A percentile compares a stretch with the other conserved stretches of the same genome.
Evolutionary conservation across 495 filamentous ascomycete genomes (phyloP).

Genomic region (Choiromyces venosus): DNA sequence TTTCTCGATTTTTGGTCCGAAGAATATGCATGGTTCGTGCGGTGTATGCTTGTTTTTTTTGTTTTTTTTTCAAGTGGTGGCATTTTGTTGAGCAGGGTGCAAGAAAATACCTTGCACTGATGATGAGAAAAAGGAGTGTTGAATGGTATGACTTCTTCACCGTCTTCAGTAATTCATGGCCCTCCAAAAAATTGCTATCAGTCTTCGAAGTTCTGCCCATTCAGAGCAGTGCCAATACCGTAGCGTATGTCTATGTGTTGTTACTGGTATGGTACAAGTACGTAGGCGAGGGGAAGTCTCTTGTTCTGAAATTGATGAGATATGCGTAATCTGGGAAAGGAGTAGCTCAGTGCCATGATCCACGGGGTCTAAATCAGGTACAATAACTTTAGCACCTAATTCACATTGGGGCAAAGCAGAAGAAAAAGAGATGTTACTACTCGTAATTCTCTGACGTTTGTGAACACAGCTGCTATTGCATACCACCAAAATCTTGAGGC

Average conservation of each 20-base stretch:
- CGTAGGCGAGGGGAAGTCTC: neutral
- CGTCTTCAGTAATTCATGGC: neutral
- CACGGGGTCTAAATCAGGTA: neutral
- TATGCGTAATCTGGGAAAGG: neutral
- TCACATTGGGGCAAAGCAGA: neutral
- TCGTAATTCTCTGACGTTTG: too few species aligned
- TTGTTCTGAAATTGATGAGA: neutral
- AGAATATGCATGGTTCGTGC: neutral
- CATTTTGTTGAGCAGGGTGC: neutral
- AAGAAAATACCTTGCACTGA: neutral
- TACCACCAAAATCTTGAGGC: too few species aligned
- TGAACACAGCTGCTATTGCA: too few species aligned
- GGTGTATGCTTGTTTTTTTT: neutral
- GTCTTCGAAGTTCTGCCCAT: neutral
- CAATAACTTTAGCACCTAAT: neutral
- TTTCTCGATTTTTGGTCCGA: neutral
- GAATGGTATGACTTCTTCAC: neutral
- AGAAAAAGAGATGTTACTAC: neutral
- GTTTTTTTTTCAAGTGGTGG: neutral
- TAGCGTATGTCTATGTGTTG: neutral
- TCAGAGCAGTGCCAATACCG: neutral
- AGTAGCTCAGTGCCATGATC: neutral
- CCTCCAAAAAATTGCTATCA: neutral
- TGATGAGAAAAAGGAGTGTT: neutral
- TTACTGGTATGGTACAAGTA: neutral